Evolutionary conservation across 2,329 filamentous ascomycete species (phyloP), one percentile per base, ranked within the genome.

Genomic region (Penicillium sp.): DNA sequence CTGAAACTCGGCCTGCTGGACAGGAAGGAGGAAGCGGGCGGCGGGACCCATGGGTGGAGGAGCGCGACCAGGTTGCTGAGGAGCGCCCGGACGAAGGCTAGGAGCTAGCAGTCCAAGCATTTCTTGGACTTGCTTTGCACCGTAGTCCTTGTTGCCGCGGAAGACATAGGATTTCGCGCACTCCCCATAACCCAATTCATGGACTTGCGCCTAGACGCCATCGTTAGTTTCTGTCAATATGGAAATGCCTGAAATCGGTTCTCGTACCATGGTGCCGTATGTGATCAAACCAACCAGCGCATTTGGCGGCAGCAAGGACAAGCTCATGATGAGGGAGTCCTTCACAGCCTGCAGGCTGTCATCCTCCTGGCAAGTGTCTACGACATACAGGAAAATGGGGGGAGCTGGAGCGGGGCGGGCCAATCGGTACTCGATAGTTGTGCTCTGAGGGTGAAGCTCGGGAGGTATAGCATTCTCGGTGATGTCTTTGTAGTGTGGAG

Each of bases 141-240:
- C 83, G 74, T 99, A 99, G 68, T 99, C 94, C 79, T 97, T 99
- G 80, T 87, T 97, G 40, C 94, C 94, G 56, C 93, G 86, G 82
- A 99, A 99, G 43, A 99, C 94, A 68, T 97, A 99, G 5, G 93
- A 97, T 77, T 97, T 99, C 63, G 94, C 91, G 75, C 94, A 99
- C 75, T 97, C 94, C 55, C 90, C 92, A 71, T 99, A 99, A 55
- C 94, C 94, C 64, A 99, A 90, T 76, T 99, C 94, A 71, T 99
- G 94, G 18, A 99, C 91, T 83, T 97, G 92, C 30, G 91, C 86
- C 89, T 91, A 64, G 47, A 57, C 47, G 14, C 24, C 14, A 42
- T 20, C 38, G 24, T 52, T 52, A 52, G 28, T 43, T 23, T 38
- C 18, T 56, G 28, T 43, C 16, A 14, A 54, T 47, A 18, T 43